phyloP scores from a whole-genome alignment of 345 rosid genomes.

The Corymbia maculata region DNA sequence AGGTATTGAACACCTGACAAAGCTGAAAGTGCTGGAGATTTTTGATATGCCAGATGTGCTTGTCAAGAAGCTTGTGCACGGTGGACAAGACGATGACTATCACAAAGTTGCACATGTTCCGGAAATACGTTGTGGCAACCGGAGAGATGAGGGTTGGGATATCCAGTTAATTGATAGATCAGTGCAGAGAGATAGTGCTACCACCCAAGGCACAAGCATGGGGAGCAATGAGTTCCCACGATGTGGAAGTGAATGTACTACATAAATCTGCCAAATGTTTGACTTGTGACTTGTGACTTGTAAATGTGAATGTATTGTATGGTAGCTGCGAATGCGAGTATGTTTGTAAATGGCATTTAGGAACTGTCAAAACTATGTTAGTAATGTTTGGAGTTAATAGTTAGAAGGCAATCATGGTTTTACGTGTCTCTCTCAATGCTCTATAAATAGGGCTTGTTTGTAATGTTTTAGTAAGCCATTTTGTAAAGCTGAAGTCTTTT shows the following conservation, averaged over 20 bases:
- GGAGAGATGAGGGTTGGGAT: constrained; percentile 23
- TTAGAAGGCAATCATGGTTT: background rate
- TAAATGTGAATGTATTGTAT: background rate
- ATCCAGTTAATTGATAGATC: constrained; percentile 3
- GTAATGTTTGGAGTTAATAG: background rate
- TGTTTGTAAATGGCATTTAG: background rate
- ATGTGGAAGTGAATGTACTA: constrained; percentile 1
- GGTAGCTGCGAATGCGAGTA: background rate
- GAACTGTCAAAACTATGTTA: background rate
- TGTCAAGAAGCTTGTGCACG: constrained; percentile 5
- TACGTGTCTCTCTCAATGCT: background rate
- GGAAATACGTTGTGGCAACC: constrained; percentile 9
- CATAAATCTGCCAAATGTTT: background rate
- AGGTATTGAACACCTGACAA: constrained; percentile 16
- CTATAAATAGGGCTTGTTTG: background rate
- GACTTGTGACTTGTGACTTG: background rate
- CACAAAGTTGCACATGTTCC: constrained; percentile 8
- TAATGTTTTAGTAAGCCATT: background rate
- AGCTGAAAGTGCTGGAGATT: constrained; percentile 14
- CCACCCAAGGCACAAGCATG: background rate
- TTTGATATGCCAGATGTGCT: constrained; percentile 17
- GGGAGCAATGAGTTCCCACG: constrained; percentile 3
- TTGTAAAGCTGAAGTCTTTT: background rate
- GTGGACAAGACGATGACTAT: constrained; percentile 4
- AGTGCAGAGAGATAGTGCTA: background rate